phyloP scores from a whole-genome alignment of 805 yeast species.

The Starmerella etchellsii region DNA sequence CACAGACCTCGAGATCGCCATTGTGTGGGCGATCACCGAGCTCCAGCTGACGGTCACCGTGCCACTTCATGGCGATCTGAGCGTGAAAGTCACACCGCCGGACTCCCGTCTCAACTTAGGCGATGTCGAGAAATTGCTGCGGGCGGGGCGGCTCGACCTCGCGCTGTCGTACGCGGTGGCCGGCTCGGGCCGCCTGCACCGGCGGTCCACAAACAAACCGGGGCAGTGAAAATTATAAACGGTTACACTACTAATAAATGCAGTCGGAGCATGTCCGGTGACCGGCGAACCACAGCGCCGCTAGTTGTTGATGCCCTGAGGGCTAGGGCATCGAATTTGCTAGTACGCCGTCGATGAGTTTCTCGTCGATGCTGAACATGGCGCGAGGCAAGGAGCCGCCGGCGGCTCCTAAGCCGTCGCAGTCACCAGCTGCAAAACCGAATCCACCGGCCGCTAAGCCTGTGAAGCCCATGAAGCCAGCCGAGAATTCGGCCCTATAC shows the following conservation, averaged over 20 bases:
- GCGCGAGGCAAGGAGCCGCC: slow-evolving; percentile 16
- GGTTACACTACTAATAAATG: background rate
- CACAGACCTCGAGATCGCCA: background rate
- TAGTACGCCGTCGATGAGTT: slow-evolving; percentile 11
- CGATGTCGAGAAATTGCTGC: slow-evolving; percentile 13
- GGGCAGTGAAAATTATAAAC: too few species aligned
- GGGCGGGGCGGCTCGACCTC: slow-evolving; percentile 14
- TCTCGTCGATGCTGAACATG: slow-evolving; percentile 20
- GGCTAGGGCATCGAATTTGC: background rate
- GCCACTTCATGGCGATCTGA: background rate
- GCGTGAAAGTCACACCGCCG: slow-evolving; percentile 7
- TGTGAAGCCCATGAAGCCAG: too few species aligned
- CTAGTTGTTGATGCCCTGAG: background rate
- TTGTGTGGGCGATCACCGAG: slow-evolving; percentile 9
- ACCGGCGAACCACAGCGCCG: too few species aligned
- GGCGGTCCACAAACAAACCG: slow-evolving; percentile 8
- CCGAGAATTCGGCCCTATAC: too few species aligned
- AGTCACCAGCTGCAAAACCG: background rate
- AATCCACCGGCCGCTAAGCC: background rate
- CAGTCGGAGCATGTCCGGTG: background rate
- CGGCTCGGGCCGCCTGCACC: slow-evolving; percentile 12
- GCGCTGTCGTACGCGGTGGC: slow-evolving; percentile 17
- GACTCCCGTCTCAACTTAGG: slow-evolving; percentile 8
- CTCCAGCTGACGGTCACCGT: slow-evolving; percentile 4
- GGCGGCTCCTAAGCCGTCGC: background rate